Evolutionary conservation across 495 filamentous ascomycete species (phyloP), one percentile per base, ranked within the genome.

Genomic region (Podospora pseudopauciseta): DNA sequence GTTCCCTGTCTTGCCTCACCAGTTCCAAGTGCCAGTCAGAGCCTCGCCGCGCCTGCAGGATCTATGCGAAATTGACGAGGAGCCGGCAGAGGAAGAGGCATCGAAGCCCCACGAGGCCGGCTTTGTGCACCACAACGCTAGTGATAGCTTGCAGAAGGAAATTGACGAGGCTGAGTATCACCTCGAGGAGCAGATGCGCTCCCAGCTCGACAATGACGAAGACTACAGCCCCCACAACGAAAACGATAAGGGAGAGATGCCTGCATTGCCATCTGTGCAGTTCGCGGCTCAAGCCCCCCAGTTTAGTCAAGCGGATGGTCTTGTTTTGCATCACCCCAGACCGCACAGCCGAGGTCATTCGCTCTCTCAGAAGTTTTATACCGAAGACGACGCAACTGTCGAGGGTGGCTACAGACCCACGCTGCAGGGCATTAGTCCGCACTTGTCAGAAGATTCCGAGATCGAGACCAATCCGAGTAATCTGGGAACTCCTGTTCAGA

Each of bases 151-250:
- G 30, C 92, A 97, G 76, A 88, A 89, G 73, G 93, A 96, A 69
- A 87, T 96, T 58, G 91, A 96, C 62, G 89, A 92, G 74, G 87
- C 87, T n/a, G 90, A 96, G 67, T 92, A 95, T 72, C 91, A 94
- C 66, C 75, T 93, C 65, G 91, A 92, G 71, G 84, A 90, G 70
- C 87, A 90, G 54, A 88, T 91, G 70, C 85, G 91, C 39, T 87
- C 86, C 30, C 88, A 91, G 71, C 79, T 92, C 55, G 88, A 91
- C 44, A 87, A 91, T 64, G 88, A 89, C 64, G 82, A 88, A 71
- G 84, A 83, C 65, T 86, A 86, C 70, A 86, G 82, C 65, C 82
- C 85, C 5, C 83, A 88, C 66, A 80, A 80, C 60, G 82, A 83
- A 62, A 78, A 79, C 53, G 78, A 79, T 34, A 75, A 73, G 39